phyloP scores from a whole-genome alignment of 2,329 filamentous ascomycete genomes.

The Colletotrichum acutatum region DNA sequence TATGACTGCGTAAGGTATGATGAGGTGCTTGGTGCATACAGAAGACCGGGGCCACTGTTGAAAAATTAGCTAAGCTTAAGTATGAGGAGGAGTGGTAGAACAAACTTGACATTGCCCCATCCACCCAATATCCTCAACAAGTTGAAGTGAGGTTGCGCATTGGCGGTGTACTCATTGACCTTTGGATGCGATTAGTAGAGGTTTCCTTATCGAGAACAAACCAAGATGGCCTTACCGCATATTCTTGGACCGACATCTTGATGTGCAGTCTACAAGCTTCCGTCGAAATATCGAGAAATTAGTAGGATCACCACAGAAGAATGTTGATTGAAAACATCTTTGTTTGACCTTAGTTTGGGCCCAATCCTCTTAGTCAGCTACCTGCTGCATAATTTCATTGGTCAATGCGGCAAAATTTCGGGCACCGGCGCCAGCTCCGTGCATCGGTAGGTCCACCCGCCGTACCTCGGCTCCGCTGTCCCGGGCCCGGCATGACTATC shows the following conservation, averaged over 20 bases:
- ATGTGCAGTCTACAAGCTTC: background rate
- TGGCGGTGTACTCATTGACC: slow-evolving; percentile 12
- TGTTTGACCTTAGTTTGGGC: background rate
- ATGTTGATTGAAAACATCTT: background rate
- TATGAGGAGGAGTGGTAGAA: rapidly evolving
- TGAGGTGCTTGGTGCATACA: background rate
- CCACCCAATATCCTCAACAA: slow-evolving; percentile 36
- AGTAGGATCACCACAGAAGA: background rate
- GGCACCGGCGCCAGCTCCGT: background rate
- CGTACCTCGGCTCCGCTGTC: too few relatives aligned
- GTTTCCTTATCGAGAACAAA: rapidly evolving
- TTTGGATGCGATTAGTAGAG: background rate
- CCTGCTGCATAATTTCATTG: background rate
- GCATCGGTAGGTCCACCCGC: background rate
- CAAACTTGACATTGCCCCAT: slow-evolving; percentile 37
- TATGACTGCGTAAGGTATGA: background rate
- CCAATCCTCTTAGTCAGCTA: background rate
- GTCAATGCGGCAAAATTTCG: background rate
- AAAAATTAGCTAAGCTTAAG: background rate
- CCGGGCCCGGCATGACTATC: too few relatives aligned
- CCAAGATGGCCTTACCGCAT: background rate
- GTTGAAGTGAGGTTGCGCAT: slow-evolving; percentile 9
- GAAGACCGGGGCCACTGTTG: slow-evolving; percentile 8
- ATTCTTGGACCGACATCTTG: background rate
- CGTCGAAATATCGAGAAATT: background rate